Base-by-base conservation (phyloP, 2,329 filamentous ascomycete genomes). In the Gnomoniopsis smithogilvyi region DNA sequence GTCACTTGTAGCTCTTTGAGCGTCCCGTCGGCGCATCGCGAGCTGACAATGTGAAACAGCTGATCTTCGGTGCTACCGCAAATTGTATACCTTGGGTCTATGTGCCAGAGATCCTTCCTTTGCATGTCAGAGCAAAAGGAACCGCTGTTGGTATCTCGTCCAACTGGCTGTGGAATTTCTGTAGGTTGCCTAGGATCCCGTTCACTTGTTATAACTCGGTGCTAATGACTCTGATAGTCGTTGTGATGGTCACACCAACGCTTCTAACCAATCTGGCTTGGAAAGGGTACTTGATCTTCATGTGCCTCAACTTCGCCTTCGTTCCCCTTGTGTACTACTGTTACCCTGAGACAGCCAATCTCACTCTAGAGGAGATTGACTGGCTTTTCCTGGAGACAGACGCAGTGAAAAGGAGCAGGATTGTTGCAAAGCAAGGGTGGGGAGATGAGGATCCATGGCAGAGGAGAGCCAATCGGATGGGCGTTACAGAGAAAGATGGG, bases 271-370 rank as follows among this genome's bases (percentile, higher is more conserved):
- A 72, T 6, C 68, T 84, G 1, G 64, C 73, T 26, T 83, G 78
- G 78, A 77, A 78, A 63, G 77, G 76, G 0, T 83, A 83, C 62
- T 68, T 83, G 3, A 81, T 82, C 63, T 83, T 81, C 67, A 79
- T 78, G 70, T 71, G 68, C 24, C 71, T 78, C 11, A 81, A 82
- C 63, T 72, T 80, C 22, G 63, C 66, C 12, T 78, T 78, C 51
- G 67, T 78, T 1, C 76, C 76, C 0, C 65, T 77, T 6, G 67
- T 77, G 1, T 79, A 76, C 65, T 73, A 76, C 57, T 74, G 78
- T 64, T 82, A 80, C 51, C 82, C 82, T 0, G 83, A 85, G 65
- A 85, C 81, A 0, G 73, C 70, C 24, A 77, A 78, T 45, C 68
- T 80, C 10, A 72, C 69, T 1, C 72, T 83, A 0, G 80, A 83